Conservation (phyloP, 805 yeast species). For the Wickerhamomyces queroliae region DNA sequence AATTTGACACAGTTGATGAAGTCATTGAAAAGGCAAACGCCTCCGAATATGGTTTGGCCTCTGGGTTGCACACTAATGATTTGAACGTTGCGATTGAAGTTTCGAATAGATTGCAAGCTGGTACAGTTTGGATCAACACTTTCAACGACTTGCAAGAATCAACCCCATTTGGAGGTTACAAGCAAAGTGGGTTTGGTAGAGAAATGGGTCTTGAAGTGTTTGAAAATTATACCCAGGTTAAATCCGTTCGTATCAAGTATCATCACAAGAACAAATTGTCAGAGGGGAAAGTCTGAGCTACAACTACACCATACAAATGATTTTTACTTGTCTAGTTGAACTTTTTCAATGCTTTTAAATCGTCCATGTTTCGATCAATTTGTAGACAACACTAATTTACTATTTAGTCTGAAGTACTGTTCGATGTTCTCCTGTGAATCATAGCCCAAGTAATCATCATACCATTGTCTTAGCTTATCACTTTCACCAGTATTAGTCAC, state of each 20-base stretch:
- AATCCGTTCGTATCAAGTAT: slow-evolving; percentile 56
- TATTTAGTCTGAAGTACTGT: neutral
- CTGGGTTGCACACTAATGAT: slow-evolving; percentile 61
- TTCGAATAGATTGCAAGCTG: slow-evolving; percentile 59
- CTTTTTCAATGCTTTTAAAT: too few species aligned
- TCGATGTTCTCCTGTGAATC: neutral
- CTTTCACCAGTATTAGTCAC: neutral
- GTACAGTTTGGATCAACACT: slow-evolving; percentile 65
- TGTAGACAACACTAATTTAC: neutral
- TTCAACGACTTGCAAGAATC: slow-evolving; percentile 57
- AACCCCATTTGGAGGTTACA: slow-evolving; percentile 80
- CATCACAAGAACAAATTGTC: neutral
- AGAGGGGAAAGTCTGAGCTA: neutral
- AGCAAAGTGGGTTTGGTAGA: slow-evolving; percentile 75
- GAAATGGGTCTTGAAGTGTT: slow-evolving; percentile 76
- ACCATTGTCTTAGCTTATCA: neutral
- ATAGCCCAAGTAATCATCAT: slow-evolving; percentile 1
- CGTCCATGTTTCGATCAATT: too few species aligned
- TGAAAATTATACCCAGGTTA: slow-evolving; percentile 62
- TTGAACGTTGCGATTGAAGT: slow-evolving; percentile 56
- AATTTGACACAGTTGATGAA: slow-evolving; percentile 31
- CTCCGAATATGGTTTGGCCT: slow-evolving; percentile 35
- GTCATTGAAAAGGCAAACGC: slow-evolving; percentile 35
- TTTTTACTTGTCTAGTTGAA: neutral
- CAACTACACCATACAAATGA: neutral